Evolutionary conservation across 768 basidiomycete genomes (phyloP).

Genomic region (Pleurotus ostreatus): DNA sequence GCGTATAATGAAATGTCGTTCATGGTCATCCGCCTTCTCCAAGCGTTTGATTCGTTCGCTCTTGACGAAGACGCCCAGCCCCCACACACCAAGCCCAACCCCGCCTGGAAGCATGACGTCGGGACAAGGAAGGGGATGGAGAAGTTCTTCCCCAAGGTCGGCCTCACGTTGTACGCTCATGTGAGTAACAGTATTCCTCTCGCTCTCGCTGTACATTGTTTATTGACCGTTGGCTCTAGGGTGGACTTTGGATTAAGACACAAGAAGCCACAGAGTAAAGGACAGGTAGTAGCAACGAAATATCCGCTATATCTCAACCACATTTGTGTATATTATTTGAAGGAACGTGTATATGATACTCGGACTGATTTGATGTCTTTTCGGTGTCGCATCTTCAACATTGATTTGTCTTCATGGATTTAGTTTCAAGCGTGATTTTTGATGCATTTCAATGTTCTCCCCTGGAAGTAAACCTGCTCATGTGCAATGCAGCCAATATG

Average conservation of each 20-base stretch:
- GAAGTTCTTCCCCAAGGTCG: conserved; percentile 14
- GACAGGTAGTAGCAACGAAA: not conserved
- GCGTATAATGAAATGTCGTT: conserved; percentile 52
- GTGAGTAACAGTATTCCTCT: not conserved
- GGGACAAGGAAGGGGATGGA: conserved; percentile 28
- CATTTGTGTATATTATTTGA: no score
- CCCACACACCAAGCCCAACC: conserved; percentile 28
- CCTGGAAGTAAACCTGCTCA: no score
- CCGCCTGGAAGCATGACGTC: conserved; percentile 28
- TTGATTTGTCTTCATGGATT: not conserved
- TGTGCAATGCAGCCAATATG: no score
- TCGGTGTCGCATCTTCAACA: not conserved
- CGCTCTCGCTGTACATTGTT: no score
- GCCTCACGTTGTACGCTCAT: conserved; percentile 20
- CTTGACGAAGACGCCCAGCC: conserved; percentile 34
- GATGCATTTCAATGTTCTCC: no score
- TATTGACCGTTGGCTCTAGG: not conserved
- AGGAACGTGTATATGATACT: no score
- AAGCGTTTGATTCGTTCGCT: conserved; percentile 33
- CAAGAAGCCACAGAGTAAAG: not conserved
- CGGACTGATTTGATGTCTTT: not conserved
- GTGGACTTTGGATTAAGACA: not conserved
- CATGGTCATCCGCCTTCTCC: conserved; percentile 42
- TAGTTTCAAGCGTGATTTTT: no score
- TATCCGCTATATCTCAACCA: not conserved